phyloP scores from a whole-genome alignment of 768 basidiomycete genomes.

The Boletus pseudo-olivaceus region DNA sequence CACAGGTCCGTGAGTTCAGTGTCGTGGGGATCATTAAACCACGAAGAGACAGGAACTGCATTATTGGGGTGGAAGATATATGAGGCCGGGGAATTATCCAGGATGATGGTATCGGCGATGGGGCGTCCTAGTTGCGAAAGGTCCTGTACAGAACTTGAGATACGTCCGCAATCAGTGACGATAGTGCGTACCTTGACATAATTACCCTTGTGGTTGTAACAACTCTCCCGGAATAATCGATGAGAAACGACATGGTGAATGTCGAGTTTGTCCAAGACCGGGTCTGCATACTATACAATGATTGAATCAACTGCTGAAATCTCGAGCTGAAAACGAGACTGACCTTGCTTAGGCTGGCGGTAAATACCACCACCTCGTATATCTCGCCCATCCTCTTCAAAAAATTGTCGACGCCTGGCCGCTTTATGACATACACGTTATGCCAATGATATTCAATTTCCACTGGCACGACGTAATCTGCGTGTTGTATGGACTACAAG shows the following conservation, averaged over 20 bases:
- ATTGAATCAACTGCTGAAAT: constrained; percentile 5
- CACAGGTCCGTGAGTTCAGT: constrained; percentile 95
- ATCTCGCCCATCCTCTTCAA: constrained; percentile 98
- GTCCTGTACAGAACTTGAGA: constrained; percentile 56
- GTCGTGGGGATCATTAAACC: constrained; percentile 99
- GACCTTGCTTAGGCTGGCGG: constrained; percentile 96
- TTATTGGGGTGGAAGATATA: constrained; percentile 99
- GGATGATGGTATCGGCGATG: constrained; percentile 91
- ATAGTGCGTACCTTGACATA: constrained; percentile 85
- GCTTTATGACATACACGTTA: constrained; percentile 98
- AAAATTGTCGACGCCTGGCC: constrained; percentile 96
- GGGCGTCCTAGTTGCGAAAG: constrained; percentile 95
- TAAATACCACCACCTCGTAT: constrained; percentile 97
- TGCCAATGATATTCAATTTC: constrained; percentile 99
- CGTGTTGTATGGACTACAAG: constrained; percentile 81
- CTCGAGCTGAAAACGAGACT: constrained; percentile 19
- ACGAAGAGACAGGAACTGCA: constrained; percentile 97
- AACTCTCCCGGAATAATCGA: constrained; percentile 94
- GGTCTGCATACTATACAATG: constrained; percentile 84
- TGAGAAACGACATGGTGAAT: constrained; percentile 89
- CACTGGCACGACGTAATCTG: constrained; percentile 98
- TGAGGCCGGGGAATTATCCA: constrained; percentile 98
- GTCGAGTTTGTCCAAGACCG: constrained; percentile 96
- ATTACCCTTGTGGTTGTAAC: constrained; percentile 98
- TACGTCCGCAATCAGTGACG: not conserved